A percentile compares a stretch with the other conserved stretches of the same genome.
Conservation (phyloP, 371 early-diverging fungal genomes). For the Conidiobolus coronatus region DNA sequence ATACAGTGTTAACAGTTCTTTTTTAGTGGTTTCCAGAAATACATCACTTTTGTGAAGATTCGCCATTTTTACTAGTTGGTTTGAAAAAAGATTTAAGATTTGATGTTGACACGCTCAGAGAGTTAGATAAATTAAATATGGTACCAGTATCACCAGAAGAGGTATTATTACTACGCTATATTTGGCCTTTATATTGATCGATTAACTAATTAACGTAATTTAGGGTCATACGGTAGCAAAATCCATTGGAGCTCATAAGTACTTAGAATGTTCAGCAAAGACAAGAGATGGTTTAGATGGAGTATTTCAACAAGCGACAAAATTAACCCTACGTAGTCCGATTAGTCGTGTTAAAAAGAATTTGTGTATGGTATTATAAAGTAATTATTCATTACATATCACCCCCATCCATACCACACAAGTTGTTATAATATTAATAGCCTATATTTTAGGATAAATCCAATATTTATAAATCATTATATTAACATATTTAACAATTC, state of each 20-base stretch:
- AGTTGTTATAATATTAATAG: too few relatives aligned
- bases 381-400: too few relatives aligned
- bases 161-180: not conserved
- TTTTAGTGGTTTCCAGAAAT: constrained; percentile 44
- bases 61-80: constrained; percentile 41
- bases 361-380: too few relatives aligned
- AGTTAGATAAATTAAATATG: constrained; percentile 14
- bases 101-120: constrained; percentile 23
- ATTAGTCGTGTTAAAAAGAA: too few relatives aligned
- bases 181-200: not conserved
- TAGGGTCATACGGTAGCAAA: constrained; percentile 32
- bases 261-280: constrained; percentile 70
- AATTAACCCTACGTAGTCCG: constrained; percentile 1
- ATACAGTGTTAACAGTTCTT: not conserved
- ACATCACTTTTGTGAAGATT: constrained; percentile 26
- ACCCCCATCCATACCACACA: too few relatives aligned
- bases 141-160: constrained; percentile 9
- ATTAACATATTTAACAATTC: too few relatives aligned
- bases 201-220: not conserved
- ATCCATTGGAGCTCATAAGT: constrained; percentile 51
- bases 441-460: too few relatives aligned
- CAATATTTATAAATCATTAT: too few relatives aligned
- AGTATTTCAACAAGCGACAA: constrained; percentile 54
- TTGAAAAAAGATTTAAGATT: constrained; percentile 44
- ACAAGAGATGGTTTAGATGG: constrained; percentile 64